Evolutionary conservation across 1,139 yeast genomes (phyloP).

Genomic region (Eremothecium coryli): DNA sequence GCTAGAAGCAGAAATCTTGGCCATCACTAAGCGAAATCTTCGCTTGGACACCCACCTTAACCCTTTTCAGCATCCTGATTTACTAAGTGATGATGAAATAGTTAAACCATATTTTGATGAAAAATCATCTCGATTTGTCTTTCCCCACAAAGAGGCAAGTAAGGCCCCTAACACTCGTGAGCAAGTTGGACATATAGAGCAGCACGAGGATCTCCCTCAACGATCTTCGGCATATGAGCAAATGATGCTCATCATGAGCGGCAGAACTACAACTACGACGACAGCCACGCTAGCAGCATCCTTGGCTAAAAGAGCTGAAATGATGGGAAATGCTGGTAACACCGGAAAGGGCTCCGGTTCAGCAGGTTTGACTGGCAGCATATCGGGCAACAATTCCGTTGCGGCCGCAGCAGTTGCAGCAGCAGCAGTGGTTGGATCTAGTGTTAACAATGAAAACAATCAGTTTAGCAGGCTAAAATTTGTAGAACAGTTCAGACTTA

Average conservation of each 20-base stretch:
- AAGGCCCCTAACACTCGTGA: constrained; percentile 36
- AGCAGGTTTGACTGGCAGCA: constrained; percentile 10
- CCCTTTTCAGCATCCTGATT: constrained; percentile 45
- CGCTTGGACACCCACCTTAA: constrained; percentile 65
- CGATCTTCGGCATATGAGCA: constrained; percentile 86
- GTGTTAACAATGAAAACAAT: constrained; percentile 32
- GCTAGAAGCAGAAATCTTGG: constrained; percentile 72
- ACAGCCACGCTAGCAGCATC: constrained; percentile 30
- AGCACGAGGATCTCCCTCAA: constrained; percentile 61
- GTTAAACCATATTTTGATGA: constrained; percentile 41
- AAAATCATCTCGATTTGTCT: constrained; percentile 35
- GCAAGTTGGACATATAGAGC: constrained; percentile 37
- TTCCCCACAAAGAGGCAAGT: constrained; percentile 42
- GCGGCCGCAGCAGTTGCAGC: constrained; percentile 30
- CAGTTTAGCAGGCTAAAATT: constrained; percentile 43
- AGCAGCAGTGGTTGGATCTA: constrained; percentile 29
- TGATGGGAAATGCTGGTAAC: constrained; percentile 16
- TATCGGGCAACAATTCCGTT: constrained; percentile 13
- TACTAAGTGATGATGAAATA: constrained; percentile 38
- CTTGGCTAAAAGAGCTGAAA: constrained; percentile 30
- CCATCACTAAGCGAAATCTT: constrained; percentile 67
- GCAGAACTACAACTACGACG: constrained; percentile 29
- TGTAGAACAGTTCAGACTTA: constrained; percentile 40
- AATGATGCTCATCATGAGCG: constrained; percentile 52
- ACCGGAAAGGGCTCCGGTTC: constrained; percentile 22